phyloP scores from a whole-genome alignment of 768 basidiomycete species.

The Naematelia aurantialba region DNA sequence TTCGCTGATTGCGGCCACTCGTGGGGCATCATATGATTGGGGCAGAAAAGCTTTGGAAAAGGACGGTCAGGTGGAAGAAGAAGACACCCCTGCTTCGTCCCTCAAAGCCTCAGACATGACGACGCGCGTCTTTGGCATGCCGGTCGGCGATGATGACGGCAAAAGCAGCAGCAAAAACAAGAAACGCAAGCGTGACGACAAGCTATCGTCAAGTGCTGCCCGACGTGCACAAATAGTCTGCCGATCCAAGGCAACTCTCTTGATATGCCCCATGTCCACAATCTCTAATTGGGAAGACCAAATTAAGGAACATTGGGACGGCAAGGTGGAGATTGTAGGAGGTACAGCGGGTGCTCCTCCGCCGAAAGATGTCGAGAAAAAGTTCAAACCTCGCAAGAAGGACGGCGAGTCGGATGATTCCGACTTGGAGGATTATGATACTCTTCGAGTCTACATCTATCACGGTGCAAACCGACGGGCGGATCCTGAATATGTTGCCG shows the following conservation, averaged over 20 bases:
- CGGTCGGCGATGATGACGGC: constrained; percentile 48
- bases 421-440: constrained; percentile 47
- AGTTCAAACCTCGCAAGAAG: constrained; percentile 38
- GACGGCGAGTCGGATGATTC: constrained; percentile 36
- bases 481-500: constrained; percentile 79
- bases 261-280: constrained; percentile 92
- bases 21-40: constrained; percentile 66
- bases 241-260: constrained; percentile 84
- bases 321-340: constrained; percentile 76
- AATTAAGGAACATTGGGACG: constrained; percentile 93
- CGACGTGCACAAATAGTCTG: constrained; percentile 32
- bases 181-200: constrained; percentile 65
- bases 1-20: constrained; percentile 83
- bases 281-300: constrained; percentile 99
- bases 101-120: constrained; percentile 30
- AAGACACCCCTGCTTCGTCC: constrained; percentile 13
- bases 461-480: constrained; percentile 84
- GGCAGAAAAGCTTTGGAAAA: constrained; percentile 54
- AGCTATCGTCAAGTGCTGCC: constrained; percentile 14
- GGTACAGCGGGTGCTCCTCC: constrained; percentile 56
- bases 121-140: constrained; percentile 77
- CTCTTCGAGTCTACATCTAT: constrained; percentile 73
- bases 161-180: constrained; percentile 57
- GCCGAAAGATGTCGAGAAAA: constrained; percentile 28
- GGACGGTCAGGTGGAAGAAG: constrained; percentile 39